These are phyloP conservation scores for Paraphoma sp. DNA, from an alignment of 2,329 filamentous ascomycete genomes.

Conservation along the genomic window DNA sequence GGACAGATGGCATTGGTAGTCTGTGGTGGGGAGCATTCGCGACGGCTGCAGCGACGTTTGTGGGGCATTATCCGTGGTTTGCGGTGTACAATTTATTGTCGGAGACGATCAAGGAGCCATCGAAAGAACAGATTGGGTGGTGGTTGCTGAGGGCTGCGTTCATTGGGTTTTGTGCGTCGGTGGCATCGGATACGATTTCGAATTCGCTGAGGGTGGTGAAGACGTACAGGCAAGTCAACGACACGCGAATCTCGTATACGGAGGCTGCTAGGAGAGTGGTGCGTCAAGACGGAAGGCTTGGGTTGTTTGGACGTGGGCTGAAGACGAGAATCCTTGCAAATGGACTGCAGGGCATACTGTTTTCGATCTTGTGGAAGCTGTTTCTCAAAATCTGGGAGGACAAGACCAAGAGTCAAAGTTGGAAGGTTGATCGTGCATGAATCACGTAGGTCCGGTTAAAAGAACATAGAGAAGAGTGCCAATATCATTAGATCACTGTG, in stretches of 20 bases:
- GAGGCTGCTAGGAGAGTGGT: constrained; percentile 34
- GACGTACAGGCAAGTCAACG: constrained; percentile 39
- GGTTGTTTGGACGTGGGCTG: constrained; percentile 33
- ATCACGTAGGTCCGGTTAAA: too few species aligned
- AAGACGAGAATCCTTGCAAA: constrained; percentile 41
- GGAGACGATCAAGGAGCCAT: constrained; percentile 26
- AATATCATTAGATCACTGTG: too few species aligned
- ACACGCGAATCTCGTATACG: constrained; percentile 32
- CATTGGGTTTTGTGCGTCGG: constrained; percentile 39
- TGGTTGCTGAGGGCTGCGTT: constrained; percentile 37
- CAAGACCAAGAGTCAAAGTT: not conserved
- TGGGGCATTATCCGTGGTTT: constrained; percentile 41
- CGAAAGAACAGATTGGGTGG: constrained; percentile 23
- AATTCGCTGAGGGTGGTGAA: constrained; percentile 38
- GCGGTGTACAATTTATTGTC: constrained; percentile 37
- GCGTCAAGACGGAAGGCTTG: constrained; percentile 30
- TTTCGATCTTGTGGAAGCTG: constrained; percentile 39
- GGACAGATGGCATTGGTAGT: constrained; percentile 31
- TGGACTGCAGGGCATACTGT: constrained; percentile 36
- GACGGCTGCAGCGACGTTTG: constrained; percentile 38
- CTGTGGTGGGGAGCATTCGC: constrained; percentile 42
- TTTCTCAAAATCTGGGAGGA: constrained; percentile 37
- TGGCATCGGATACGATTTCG: constrained; percentile 35
- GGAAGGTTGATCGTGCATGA: not conserved
- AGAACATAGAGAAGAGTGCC: too few species aligned